Percentiles rank a stretch among this genome's conserved stretches.
Evolutionary conservation across 805 yeast species (phyloP).

Genomic region (Gaillardinia entomophila): DNA sequence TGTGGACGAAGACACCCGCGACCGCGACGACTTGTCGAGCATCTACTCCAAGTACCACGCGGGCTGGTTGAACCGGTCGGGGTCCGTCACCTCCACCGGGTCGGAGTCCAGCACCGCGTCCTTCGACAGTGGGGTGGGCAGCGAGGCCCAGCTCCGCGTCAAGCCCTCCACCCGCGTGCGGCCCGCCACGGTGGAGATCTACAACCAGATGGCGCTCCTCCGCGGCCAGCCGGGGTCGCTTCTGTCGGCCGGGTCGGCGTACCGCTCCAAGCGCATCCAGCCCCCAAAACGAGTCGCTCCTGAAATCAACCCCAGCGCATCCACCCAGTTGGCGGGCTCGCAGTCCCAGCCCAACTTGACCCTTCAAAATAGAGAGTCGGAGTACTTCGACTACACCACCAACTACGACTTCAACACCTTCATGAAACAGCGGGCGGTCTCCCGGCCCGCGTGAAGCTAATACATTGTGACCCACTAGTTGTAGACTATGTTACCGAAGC

Average conservation of each 20-base stretch:
- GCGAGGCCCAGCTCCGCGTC: conserved; percentile 10
- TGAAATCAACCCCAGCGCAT: not conserved
- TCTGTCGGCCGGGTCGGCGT: conserved; percentile 5
- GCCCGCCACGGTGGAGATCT: conserved; percentile 1
- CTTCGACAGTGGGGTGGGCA: conserved; percentile 14
- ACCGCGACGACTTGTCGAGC: conserved; percentile 30
- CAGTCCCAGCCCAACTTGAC: conserved; percentile 4
- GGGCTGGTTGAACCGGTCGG: conserved; percentile 19
- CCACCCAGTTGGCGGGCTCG: not conserved
- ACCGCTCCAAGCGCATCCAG: conserved; percentile 15
- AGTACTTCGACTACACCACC: conserved; percentile 32
- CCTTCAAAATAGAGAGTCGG: conserved; percentile 10
- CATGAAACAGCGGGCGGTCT: conserved; percentile 21
- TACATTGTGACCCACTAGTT: too few species aligned
- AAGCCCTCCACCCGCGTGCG: too few species aligned
- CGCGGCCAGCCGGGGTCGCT: not conserved
- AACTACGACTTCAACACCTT: conserved; percentile 33
- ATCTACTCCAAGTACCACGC: conserved; percentile 35
- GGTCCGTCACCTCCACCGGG: conserved; percentile 12
- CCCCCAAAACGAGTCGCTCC: conserved; percentile 10
- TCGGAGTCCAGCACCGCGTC: conserved; percentile 11
- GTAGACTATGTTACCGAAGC: not conserved
- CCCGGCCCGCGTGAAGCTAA: not conserved
- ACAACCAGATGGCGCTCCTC: conserved; percentile 1
- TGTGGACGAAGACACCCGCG: conserved; percentile 31